Conservation (phyloP, 2,329 filamentous ascomycete genomes). For the Colletotrichum australisinense region DNA sequence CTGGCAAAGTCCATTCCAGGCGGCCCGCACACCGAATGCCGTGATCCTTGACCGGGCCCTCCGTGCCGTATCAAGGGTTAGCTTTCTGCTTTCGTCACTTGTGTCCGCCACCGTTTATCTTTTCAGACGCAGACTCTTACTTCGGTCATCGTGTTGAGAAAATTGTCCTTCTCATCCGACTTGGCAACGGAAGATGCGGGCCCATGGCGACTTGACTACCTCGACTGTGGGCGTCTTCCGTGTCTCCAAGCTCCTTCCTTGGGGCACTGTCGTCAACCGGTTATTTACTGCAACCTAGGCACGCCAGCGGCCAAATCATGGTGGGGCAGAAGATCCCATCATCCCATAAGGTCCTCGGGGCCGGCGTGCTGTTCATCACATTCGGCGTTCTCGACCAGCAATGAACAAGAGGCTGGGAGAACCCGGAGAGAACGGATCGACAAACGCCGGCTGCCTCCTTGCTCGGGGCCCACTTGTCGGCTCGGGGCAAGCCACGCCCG, state of each 20-base stretch:
- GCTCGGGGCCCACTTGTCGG: constrained; percentile 13
- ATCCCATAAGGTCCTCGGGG: background rate
- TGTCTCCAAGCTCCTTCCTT: background rate
- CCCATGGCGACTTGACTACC: background rate
- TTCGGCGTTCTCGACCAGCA: background rate
- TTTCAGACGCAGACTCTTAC: background rate
- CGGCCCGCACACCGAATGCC: background rate
- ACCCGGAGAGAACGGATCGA: background rate
- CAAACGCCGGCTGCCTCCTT: constrained; percentile 4
- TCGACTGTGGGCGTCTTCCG: too few relatives aligned
- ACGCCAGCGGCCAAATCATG: background rate
- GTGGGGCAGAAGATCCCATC: background rate
- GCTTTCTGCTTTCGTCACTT: background rate
- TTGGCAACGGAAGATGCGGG: background rate
- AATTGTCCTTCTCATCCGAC: background rate
- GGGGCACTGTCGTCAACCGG: background rate
- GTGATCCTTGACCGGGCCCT: constrained; percentile 4
- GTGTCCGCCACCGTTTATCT: background rate
- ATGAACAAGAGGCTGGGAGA: background rate
- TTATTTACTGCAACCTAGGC: background rate
- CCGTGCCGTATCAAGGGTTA: constrained; percentile 1
- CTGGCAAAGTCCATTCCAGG: background rate
- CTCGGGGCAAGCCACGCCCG: background rate
- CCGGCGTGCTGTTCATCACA: background rate
- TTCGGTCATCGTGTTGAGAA: background rate